Conservation (phyloP, 1,284 basidiomycete genomes). For the Schizophyllum commune region DNA sequence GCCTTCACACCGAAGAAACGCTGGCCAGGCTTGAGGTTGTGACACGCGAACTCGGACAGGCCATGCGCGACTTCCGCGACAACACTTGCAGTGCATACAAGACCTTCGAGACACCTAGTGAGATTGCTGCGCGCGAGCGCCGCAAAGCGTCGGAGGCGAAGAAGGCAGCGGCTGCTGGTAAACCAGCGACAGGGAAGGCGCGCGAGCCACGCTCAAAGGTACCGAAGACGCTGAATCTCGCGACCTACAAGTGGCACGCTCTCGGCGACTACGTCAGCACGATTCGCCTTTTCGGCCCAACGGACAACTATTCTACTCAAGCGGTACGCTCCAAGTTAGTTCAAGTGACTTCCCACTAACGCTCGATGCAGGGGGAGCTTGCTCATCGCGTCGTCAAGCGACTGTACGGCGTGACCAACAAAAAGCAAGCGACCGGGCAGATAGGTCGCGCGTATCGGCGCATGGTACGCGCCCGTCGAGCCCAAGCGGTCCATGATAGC, state of each 20-base stretch:
- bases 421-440: constrained; percentile 8
- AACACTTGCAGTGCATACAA: constrained; percentile 10
- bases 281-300: constrained; percentile 13
- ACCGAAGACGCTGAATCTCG: constrained; percentile 8
- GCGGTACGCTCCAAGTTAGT: constrained; percentile 5
- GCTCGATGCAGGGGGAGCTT: constrained; percentile 10
- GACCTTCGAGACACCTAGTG: constrained; percentile 20
- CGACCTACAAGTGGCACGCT: constrained; percentile 15
- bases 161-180: constrained; percentile 2
- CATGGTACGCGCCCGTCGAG: background rate
- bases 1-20: constrained; percentile 21
- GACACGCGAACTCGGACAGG: constrained; percentile 15
- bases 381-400: constrained; percentile 14
- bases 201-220: background rate
- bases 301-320: constrained; percentile 15
- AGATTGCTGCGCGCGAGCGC: constrained; percentile 14
- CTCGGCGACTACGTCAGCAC: constrained; percentile 14
- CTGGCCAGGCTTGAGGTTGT: constrained; percentile 14
- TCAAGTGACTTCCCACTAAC: background rate
- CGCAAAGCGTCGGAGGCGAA: background rate
- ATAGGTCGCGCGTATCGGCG: constrained; percentile 10
- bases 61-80: constrained; percentile 13
- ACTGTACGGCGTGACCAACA: constrained; percentile 13
- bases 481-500: background rate
- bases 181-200: background rate